Evolutionary conservation across 345 rosid genomes (phyloP).

Genomic region (Jatropha curcas): DNA sequence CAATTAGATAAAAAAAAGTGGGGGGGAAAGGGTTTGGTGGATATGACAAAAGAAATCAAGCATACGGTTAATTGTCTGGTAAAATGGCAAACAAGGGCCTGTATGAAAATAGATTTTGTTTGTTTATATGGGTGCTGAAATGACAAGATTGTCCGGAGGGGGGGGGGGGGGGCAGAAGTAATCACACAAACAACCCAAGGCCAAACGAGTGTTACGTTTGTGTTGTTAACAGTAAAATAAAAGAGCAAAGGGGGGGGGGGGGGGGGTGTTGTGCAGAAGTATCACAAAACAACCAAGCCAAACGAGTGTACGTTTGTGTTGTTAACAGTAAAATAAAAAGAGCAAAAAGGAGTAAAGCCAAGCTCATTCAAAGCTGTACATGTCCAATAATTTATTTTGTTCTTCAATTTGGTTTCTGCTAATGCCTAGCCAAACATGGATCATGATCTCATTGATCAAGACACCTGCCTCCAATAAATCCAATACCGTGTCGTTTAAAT

Average conservation of each 20-base stretch:
- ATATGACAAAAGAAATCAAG: background rate
- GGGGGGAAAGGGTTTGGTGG: background rate
- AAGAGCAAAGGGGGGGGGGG: too few species aligned
- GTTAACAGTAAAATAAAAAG: background rate
- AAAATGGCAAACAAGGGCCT: background rate
- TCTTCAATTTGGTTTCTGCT: background rate
- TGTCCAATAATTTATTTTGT: background rate
- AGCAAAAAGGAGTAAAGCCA: background rate
- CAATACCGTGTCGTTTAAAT: background rate
- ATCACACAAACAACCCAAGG: conserved; percentile 1
- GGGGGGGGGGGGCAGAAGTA: too few species aligned
- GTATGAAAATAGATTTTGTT: conserved; percentile 8
- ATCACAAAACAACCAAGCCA: background rate
- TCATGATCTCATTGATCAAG: background rate
- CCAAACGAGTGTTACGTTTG: too few species aligned
- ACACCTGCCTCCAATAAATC: background rate
- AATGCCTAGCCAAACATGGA: background rate
- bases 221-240: too few species aligned
- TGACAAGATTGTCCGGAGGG: conserved; percentile 19
- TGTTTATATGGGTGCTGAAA: conserved; percentile 17
- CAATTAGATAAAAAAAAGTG: background rate
- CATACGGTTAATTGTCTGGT: background rate
- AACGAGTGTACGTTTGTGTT: background rate
- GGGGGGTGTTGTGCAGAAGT: too few species aligned
- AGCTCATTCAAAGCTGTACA: background rate